phyloP scores from a whole-genome alignment of 2,329 filamentous ascomycete species.

The Nothophoma quercina region DNA sequence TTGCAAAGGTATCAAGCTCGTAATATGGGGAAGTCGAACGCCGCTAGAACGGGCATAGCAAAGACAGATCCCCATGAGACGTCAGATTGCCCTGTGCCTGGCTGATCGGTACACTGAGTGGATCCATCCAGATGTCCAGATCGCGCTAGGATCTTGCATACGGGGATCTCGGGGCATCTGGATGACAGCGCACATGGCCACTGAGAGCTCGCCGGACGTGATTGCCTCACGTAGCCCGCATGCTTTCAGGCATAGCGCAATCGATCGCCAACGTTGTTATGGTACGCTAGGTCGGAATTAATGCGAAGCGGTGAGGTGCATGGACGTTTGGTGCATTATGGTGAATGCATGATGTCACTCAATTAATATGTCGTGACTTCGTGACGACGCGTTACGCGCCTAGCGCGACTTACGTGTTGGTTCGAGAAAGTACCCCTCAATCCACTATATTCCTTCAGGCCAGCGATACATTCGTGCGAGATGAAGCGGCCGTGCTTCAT shows the following conservation, averaged over 20 bases:
- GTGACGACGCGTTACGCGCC: constrained; percentile 14
- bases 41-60: background rate
- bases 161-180: background rate
- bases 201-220: background rate
- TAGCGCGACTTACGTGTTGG: constrained; percentile 1
- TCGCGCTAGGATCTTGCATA: constrained; percentile 5
- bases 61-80: background rate
- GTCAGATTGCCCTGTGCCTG: constrained; percentile 3
- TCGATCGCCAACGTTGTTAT: background rate
- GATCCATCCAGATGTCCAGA: background rate
- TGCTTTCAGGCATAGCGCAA: background rate
- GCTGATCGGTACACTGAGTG: background rate
- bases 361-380: constrained; percentile 8
- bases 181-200: background rate
- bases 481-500: background rate
- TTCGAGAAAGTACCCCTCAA: background rate
- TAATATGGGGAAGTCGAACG: background rate
- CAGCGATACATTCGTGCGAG: background rate
- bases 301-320: background rate
- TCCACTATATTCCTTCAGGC: background rate
- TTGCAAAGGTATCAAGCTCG: background rate
- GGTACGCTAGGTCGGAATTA: background rate
- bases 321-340: background rate
- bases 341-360: constrained; percentile 8
- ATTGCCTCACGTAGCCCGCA: background rate